Evolutionary conservation across 2,329 filamentous ascomycete species (phyloP), one percentile per base, ranked within the genome.

Genomic region (Cryphonectria japonica): DNA sequence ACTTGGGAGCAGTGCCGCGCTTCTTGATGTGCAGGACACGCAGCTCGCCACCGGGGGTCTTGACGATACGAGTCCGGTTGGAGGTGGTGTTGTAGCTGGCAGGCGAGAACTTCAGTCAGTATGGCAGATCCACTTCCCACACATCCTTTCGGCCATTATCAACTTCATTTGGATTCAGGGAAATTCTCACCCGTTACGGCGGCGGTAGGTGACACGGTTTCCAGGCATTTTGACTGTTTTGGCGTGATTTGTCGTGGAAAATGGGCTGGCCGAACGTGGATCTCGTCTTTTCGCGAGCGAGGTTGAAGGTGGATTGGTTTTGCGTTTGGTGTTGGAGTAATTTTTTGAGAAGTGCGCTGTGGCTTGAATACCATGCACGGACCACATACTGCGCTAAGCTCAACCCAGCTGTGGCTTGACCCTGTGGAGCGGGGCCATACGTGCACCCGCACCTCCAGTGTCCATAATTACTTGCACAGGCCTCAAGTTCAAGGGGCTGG

Each of bases 11-110:
- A 83, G 94, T 97, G 80, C 95, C 96, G 85, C 92, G 93, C 94
- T 99, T 99, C 93, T 98, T 98, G 89, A 98, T 95, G 92, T 99
- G 95, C 80, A 98, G 93, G 83, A 97, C 92, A 84, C 96, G 92
- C 82, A 97, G 91, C 84, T 95, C 90, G 84, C 96, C 96, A 85
- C 96, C 97, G 78, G 97, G 96, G 78, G 96, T 99, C 91, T 96
- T 96, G 86, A 97, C 85, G 81, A 97, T 89, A 83, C 96, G 93
- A 84, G 96, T 95, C 86, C 94, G 94, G 93, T 99, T 98, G 85
- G 93, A 97, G 84, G 88, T 88, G 84, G 95, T 98, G 92, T 98
- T 98, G 93, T 98, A 99, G 83, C 93, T 96, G 81, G 52, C 71
- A 34, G 37, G 19, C n/a, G 39, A 74, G 71, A 72, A 75, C 63